Conservation (phyloP, 2,329 filamentous ascomycete species). For the Trematosphaeria pertusa region DNA sequence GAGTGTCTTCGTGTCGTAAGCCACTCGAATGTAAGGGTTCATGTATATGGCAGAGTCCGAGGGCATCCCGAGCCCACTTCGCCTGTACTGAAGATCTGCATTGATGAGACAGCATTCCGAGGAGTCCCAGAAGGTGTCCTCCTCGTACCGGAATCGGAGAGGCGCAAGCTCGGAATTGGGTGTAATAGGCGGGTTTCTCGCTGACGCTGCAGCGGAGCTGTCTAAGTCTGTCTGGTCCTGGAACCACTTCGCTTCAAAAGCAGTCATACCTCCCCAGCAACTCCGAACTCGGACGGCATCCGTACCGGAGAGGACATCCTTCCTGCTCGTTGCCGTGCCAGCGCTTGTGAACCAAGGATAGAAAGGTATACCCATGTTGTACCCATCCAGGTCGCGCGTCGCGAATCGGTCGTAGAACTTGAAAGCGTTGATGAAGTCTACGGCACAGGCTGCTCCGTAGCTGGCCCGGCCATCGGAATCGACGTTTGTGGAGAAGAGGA, state of each 20-base stretch:
- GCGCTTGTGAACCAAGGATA: constrained; percentile 71
- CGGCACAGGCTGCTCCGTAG: constrained; percentile 73
- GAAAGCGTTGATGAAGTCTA: constrained; percentile 73
- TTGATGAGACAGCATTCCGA: constrained; percentile 59
- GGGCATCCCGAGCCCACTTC: constrained; percentile 46
- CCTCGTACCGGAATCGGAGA: constrained; percentile 52
- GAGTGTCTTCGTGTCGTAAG: constrained; percentile 67
- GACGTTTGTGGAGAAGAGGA: constrained; percentile 69
- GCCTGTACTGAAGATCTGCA: constrained; percentile 50
- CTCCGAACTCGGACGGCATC: constrained; percentile 73
- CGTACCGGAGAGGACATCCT: constrained; percentile 66
- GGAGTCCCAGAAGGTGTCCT: constrained; percentile 54
- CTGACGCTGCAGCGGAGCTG: constrained; percentile 7
- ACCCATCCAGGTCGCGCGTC: constrained; percentile 70
- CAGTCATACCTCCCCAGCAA: constrained; percentile 81
- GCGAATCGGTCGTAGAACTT: constrained; percentile 79
- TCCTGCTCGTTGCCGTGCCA: constrained; percentile 60
- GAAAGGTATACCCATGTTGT: constrained; percentile 67
- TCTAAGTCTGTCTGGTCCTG: constrained; percentile 47
- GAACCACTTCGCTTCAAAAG: constrained; percentile 68
- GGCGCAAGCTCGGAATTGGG: constrained; percentile 41
- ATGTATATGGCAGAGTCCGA: constrained; percentile 69
- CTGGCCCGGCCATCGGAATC: constrained; percentile 57
- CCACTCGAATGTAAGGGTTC: constrained; percentile 77
- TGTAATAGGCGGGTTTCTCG: constrained; percentile 19